Evolutionary conservation across 177 flowering plant genomes (phyloP), one percentile per base, ranked within the genome.

Genomic region (Vitis hybrid): DNA sequence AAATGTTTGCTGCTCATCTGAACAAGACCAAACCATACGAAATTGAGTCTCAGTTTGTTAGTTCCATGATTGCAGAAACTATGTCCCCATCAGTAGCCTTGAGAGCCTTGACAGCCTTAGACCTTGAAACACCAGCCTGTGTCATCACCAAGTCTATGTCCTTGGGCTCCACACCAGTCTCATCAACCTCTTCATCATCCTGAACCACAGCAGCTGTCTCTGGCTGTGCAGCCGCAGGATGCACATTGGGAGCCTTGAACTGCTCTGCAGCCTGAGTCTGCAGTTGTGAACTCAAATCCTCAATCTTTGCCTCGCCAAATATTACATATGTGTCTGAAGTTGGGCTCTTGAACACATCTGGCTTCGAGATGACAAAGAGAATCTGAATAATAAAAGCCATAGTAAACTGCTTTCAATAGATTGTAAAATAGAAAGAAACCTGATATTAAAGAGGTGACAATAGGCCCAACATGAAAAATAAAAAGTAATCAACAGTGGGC

Each of bases 211-310:
- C 30, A 10, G 70, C 17, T 1, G 74, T 69, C 58, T 75, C 78
- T 1, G 78, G 61, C 49, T 70, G 70, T 17, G 78, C 62, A 3
- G 49, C 34, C 15, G 54, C 70, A 45, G 65, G 55, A 52, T 56
- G 56, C 19, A 75, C 6, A 55, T 70, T 66, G 15, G 78, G 70
- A 23, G 67, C 74, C 70, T 70, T 70, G 67, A 75, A 75, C 70
- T 75, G 78, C 70, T 75, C 78, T 4, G 78, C 78, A 21, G 78
- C 78, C 59, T 75, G 45, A 40, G 78, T 70, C 70, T 75, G 78
- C 62, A 75, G 18, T 45, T 75, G 78, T 15, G 78, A 75, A 62
- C 78, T 70, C 66, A 75, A 57, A 17, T 75, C 78, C 70, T 75
- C 78, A 56, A 75, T 75, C 70, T 70, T 75, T 49, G 78, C 78